Evolutionary conservation across 768 basidiomycete genomes (phyloP), one percentile per base, ranked within the genome.

Genomic region (Boletus patriciae): DNA sequence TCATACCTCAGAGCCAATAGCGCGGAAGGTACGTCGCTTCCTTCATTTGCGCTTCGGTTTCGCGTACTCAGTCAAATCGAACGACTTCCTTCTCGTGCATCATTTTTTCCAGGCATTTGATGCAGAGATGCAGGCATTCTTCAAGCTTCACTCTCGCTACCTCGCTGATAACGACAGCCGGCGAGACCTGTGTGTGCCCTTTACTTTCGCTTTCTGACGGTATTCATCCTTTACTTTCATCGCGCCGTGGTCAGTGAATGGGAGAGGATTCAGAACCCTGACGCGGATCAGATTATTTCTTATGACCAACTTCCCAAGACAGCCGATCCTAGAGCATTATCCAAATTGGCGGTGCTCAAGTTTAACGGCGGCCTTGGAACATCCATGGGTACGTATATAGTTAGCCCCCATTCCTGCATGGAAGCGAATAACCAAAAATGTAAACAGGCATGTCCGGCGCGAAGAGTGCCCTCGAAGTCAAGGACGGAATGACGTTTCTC

Each of bases 401-500:
- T 49, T 33, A 21, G 10, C n/a, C 33, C 25, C 60, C 16, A 36
- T 52, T 46, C 36, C 15, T 4, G 25, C 36, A 27, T 36, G 29
- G 3, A 62, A 15, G 45, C 15, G 25, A 57, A 38, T 54, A 40
- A 62, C 37, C 13, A 38, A 29, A 34, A 9, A 29, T 25, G 49
- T 25, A 6, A 16, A 6, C 59, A 88, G 87, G 88, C 41, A 87
- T 90, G 84, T 87, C 84, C 9, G 87, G 88, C 50, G 93, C 94
- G 21, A 98, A 96, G 81, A 87, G 84, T 68, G 90, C 94, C 52
- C 90, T 98, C 60, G 95, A 96, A 69, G 94, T 96, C 77, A 90
- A 96, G 76, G 90, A 97, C 66, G 94, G 93, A 71, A 94, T 96
- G 94, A 95, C 90, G 49, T 98, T 97, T 85, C 85, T 98, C 60